Conservation (phyloP, 2,329 filamentous ascomycete species). For the Fusarium mangiferae region DNA sequence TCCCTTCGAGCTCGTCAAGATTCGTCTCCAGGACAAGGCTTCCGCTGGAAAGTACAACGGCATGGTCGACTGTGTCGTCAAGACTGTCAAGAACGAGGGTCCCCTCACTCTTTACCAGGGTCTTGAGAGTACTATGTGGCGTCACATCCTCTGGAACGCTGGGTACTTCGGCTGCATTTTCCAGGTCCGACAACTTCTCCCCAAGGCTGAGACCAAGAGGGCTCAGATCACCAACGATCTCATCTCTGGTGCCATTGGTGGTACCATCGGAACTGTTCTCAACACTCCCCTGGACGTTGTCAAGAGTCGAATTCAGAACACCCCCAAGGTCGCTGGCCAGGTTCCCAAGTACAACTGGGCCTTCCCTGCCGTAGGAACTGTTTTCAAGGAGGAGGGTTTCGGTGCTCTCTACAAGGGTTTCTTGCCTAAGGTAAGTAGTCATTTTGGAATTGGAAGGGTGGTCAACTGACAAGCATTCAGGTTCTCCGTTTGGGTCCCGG, state of each 20-base stretch:
- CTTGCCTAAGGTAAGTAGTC: slow-evolving; percentile 87
- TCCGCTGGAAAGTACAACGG: slow-evolving; percentile 89
- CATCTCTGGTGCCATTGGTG: slow-evolving; percentile 85
- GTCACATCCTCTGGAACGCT: slow-evolving; percentile 89
- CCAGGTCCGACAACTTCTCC: slow-evolving; percentile 89
- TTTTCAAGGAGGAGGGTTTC: slow-evolving; percentile 94
- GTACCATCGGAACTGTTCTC: slow-evolving; percentile 86
- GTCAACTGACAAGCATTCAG: slow-evolving; percentile 35
- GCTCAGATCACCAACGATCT: slow-evolving; percentile 88
- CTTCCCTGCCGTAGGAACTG: slow-evolving; percentile 84
- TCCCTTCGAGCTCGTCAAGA: slow-evolving; percentile 98
- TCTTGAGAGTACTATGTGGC: slow-evolving; percentile 95
- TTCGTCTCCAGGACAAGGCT: slow-evolving; percentile 94
- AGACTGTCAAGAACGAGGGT: slow-evolving; percentile 87
- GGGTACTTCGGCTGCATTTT: slow-evolving; percentile 99
- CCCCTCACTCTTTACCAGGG: slow-evolving; percentile 93
- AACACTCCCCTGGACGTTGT: slow-evolving; percentile 98
- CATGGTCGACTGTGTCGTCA: slow-evolving; percentile 80
- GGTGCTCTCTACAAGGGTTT: slow-evolving; percentile 96
- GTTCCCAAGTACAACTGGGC: slow-evolving; percentile 99
- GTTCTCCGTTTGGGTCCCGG: slow-evolving; percentile 63
- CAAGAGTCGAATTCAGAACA: slow-evolving; percentile 98
- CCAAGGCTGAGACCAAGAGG: slow-evolving; percentile 81
- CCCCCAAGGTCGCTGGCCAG: slow-evolving; percentile 80
- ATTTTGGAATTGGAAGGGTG: neutral